Base-by-base conservation (phyloP, 768 basidiomycete species). In the Lentinula sp. region DNA sequence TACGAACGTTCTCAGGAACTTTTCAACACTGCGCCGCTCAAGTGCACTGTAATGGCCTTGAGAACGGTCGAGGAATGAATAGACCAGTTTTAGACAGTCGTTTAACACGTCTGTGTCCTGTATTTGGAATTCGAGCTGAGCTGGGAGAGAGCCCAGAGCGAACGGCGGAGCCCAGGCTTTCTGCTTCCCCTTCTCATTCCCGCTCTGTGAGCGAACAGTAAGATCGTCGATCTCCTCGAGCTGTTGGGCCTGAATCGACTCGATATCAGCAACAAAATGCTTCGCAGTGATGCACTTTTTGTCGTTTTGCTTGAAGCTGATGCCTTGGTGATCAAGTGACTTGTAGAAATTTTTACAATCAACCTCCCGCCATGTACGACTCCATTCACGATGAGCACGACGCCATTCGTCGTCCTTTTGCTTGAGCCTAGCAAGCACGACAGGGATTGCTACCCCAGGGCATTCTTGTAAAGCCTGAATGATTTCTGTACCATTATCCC, bases 281-380 rank as follows among this genome's bases (percentile, higher is more conserved):
- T 93, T 95, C 46, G 90, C 80, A 6, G 89, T 93, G 69, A 95
- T 89, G 61, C 81, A 83, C 74, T 93, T 93, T 84, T 98, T 98
- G 80, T 99, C 97, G 72, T 93, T 95, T 61, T 81, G 81, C 77
- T 98, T 98, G 85, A 96, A 97, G 62, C 82, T 85, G 71, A 92
- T 91, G 16, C 94, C 95, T 71, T 97, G 95, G 69, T 97, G 93
- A 70, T 99, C 97, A 54, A 98, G 85, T 34, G 90, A 89, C 75
- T 96, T 98, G 85, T 97, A 96, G 71, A 95, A 98, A 77, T 98
- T 98, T 76, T 94, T 95, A 60, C 89, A 88, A 68, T 99, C 94
- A 53, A 95, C 90, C 71, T 98, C 96, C 55, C 94, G 82, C 97
- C 97, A 98, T 15, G 94, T 95, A 62, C 90, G 84, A 74, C 89